phyloP scores from a whole-genome alignment of 352 stramenopile genomes.

The Pythium scleroteichum region DNA sequence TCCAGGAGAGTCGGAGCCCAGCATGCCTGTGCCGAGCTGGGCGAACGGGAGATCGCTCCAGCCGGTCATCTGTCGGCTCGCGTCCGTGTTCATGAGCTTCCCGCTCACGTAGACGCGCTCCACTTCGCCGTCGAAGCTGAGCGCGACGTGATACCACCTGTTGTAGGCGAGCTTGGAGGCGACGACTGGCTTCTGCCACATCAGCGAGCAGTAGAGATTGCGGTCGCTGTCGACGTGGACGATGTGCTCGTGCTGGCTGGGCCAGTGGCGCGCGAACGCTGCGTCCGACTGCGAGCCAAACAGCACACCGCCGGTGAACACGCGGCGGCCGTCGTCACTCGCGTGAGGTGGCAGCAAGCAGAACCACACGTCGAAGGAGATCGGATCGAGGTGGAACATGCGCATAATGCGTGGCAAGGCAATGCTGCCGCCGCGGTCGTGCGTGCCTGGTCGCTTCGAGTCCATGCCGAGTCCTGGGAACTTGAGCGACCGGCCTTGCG shows the following conservation, averaged over 20 bases:
- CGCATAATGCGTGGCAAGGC: slow-evolving; percentile 24
- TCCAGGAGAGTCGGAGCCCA: slow-evolving; percentile 43
- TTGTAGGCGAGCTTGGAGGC: slow-evolving; percentile 25
- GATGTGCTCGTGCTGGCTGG: slow-evolving; percentile 43
- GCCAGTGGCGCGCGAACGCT: slow-evolving; percentile 26
- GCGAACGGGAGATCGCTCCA: slow-evolving; percentile 53
- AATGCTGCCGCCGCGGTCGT: slow-evolving; percentile 17
- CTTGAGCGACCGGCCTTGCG: slow-evolving; percentile 20
- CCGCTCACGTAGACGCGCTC: slow-evolving; percentile 61
- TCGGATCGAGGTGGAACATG: slow-evolving; percentile 23
- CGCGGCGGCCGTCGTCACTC: slow-evolving; percentile 11
- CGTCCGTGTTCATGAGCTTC: slow-evolving; percentile 41
- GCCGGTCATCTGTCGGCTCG: slow-evolving; percentile 33
- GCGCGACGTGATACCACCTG: slow-evolving; percentile 74
- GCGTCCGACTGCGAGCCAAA: slow-evolving; percentile 45
- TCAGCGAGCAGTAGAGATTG: slow-evolving; percentile 48
- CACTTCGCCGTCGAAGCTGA: slow-evolving; percentile 49
- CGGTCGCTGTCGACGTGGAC: slow-evolving; percentile 41
- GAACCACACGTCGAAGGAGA: slow-evolving; percentile 57
- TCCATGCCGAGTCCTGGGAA: slow-evolving; percentile 23
- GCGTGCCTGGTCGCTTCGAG: slow-evolving; percentile 13
- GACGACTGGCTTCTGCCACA: slow-evolving; percentile 32
- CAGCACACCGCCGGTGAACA: slow-evolving; percentile 37
- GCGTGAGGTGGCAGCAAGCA: slow-evolving; percentile 26
- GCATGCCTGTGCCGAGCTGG: slow-evolving; percentile 60